Percentiles rank a stretch among this genome's conserved stretches.
Conservation (phyloP, 176 grass and related monocot species). For the Aechmea fasciata region DNA sequence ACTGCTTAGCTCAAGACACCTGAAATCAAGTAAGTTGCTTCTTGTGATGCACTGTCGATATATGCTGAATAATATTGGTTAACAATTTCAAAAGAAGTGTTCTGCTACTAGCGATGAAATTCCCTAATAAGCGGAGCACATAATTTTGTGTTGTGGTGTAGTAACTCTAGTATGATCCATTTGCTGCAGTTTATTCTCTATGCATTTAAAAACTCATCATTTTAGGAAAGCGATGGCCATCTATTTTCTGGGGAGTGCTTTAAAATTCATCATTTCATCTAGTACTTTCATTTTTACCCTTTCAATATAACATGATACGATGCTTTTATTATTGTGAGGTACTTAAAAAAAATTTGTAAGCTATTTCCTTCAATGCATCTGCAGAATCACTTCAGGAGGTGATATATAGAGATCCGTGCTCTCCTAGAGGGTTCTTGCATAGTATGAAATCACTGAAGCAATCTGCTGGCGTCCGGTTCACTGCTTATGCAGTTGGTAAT, state of each 20-base stretch:
- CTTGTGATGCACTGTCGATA: conserved; percentile 1
- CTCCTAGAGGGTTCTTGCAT: conserved; percentile 51
- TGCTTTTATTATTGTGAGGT: conserved; percentile 1
- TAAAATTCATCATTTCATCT: too few relatives aligned
- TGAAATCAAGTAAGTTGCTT: conserved; percentile 50
- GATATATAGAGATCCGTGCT: conserved; percentile 81
- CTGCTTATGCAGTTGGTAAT: conserved; percentile 55
- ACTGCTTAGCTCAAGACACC: conserved; percentile 37
- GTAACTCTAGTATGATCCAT: too few relatives aligned
- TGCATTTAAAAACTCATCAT: too few relatives aligned
- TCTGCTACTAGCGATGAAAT: too few relatives aligned
- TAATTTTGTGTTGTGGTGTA: too few relatives aligned
- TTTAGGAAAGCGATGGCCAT: too few relatives aligned
- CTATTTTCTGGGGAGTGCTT: too few relatives aligned
- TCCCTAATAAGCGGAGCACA: too few relatives aligned
- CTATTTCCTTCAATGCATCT: conserved; percentile 35
- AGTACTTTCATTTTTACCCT: too few relatives aligned
- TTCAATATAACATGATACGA: background rate
- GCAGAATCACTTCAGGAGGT: conserved; percentile 38
- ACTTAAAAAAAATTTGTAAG: conserved; percentile 14
- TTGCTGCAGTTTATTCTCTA: too few relatives aligned
- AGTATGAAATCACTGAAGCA: conserved; percentile 23
- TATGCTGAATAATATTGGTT: background rate
- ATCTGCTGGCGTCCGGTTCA: conserved; percentile 33
- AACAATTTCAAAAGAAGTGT: too few relatives aligned